Conservation (phyloP, 2,329 filamentous ascomycete species). For the Xylaria sp. region DNA sequence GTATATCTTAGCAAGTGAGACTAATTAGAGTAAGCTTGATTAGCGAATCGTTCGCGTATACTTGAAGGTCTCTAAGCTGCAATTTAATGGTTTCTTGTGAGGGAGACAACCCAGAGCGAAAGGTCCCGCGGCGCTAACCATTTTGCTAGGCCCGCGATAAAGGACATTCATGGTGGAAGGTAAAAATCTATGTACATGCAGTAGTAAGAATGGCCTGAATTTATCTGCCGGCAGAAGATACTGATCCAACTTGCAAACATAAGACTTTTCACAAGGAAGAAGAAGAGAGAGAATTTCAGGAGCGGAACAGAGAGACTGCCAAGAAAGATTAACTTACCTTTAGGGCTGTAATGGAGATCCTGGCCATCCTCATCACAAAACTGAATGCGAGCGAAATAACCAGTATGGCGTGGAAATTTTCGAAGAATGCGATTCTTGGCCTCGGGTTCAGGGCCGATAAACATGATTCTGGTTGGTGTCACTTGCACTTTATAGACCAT, state of each 20-base stretch:
- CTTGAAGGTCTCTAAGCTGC: no score
- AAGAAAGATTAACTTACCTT: conserved; percentile 25
- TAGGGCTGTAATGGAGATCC: conserved; percentile 67
- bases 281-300: neutral
- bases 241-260: neutral
- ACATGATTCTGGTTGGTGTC: conserved; percentile 67
- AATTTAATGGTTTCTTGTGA: neutral
- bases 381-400: conserved; percentile 75
- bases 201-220: neutral
- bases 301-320: neutral
- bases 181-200: no score
- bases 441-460: conserved; percentile 72
- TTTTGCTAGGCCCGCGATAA: neutral
- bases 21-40: conserved; percentile 22
- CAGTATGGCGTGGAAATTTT: conserved; percentile 68
- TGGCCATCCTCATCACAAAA: conserved; percentile 80
- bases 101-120: no score
- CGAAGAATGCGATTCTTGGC: conserved; percentile 77
- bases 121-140: neutral
- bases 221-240: neutral
- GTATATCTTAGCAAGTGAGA: conserved; percentile 64
- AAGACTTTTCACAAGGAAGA: neutral
- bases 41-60: conserved; percentile 1
- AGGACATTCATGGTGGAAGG: neutral
- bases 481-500: conserved; percentile 67